Conservation (phyloP, 2,329 filamentous ascomycete species). For the Epichloe hybrida region DNA sequence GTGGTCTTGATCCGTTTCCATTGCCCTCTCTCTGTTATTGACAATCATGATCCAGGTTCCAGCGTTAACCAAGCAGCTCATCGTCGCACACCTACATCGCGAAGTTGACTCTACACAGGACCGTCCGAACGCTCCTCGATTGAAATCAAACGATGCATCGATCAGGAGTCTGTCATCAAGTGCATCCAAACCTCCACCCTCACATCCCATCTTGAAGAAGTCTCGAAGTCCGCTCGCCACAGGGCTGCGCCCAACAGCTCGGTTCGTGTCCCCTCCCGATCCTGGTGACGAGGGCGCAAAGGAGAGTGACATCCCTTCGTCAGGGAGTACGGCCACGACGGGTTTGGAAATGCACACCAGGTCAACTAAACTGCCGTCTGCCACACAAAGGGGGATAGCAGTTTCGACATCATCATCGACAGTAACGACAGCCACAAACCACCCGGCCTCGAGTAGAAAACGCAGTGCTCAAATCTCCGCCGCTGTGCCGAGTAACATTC, state of each 20-base stretch:
- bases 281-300: constrained; percentile 29
- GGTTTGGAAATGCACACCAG: constrained; percentile 17
- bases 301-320: constrained; percentile 23
- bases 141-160: constrained; percentile 11
- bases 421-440: constrained; percentile 20
- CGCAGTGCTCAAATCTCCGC: constrained; percentile 33
- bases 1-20: constrained; percentile 5
- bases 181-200: constrained; percentile 30
- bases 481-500: constrained; percentile 7
- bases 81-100: constrained; percentile 12
- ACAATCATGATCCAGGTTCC: constrained; percentile 11
- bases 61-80: constrained; percentile 16
- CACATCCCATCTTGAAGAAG: constrained; percentile 49
- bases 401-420: constrained; percentile 23
- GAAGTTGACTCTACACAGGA: constrained; percentile 6
- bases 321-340: constrained; percentile 24
- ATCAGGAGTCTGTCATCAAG: constrained; percentile 24
- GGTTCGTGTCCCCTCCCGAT: constrained; percentile 42
- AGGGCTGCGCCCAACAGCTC: constrained; percentile 43
- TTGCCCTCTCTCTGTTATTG: neutral
- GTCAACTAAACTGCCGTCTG: constrained; percentile 11
- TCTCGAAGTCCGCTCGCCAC: constrained; percentile 37
- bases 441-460: constrained; percentile 31
- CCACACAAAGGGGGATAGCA: constrained; percentile 29
- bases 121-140: constrained; percentile 5